Conservation (phyloP, 23 red algal genomes). For the Gracilaria domingensis region DNA sequence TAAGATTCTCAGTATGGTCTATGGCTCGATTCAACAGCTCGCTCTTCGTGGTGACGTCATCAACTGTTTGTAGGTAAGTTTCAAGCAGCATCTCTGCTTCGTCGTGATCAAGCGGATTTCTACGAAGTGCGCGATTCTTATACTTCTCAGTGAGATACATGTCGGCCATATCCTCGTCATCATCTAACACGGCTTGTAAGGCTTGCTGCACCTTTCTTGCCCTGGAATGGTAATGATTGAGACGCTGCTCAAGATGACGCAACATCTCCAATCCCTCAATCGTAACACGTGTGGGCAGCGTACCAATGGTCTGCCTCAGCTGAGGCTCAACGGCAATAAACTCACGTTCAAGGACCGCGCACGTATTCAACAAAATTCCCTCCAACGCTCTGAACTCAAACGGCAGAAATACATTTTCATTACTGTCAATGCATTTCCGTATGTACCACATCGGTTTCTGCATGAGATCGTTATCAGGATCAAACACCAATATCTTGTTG, state of each 20-base stretch:
- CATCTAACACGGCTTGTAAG: constrained; percentile 80
- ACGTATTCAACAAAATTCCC: constrained; percentile 83
- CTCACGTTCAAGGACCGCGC: constrained; percentile 77
- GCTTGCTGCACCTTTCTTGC: constrained; percentile 72
- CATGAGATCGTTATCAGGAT: constrained; percentile 62
- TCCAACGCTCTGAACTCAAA: constrained; percentile 95
- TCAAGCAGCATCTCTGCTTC: constrained; percentile 92
- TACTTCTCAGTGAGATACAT: constrained; percentile 92
- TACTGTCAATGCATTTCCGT: constrained; percentile 29
- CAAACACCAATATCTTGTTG: constrained; percentile 85
- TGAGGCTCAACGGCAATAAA: constrained; percentile 73
- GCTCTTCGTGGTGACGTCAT: constrained; percentile 73
- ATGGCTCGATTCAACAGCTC: constrained; percentile 76
- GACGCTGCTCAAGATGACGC: constrained; percentile 77
- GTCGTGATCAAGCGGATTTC: constrained; percentile 83
- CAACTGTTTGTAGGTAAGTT: constrained; percentile 88
- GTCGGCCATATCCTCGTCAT: constrained; percentile 94
- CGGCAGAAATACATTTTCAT: constrained; percentile 70
- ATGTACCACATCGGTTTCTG: constrained; percentile 53
- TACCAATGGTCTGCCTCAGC: constrained; percentile 58
- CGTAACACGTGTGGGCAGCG: constrained; percentile 43
- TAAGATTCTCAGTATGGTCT: constrained; percentile 88
- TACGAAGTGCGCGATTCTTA: constrained; percentile 40
- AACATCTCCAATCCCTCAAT: constrained; percentile 78
- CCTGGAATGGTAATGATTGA: constrained; percentile 76